Evolutionary conservation across 345 rosid genomes (phyloP), one percentile per base, ranked within the genome.

Genomic region (Pugionium dolabratum): DNA sequence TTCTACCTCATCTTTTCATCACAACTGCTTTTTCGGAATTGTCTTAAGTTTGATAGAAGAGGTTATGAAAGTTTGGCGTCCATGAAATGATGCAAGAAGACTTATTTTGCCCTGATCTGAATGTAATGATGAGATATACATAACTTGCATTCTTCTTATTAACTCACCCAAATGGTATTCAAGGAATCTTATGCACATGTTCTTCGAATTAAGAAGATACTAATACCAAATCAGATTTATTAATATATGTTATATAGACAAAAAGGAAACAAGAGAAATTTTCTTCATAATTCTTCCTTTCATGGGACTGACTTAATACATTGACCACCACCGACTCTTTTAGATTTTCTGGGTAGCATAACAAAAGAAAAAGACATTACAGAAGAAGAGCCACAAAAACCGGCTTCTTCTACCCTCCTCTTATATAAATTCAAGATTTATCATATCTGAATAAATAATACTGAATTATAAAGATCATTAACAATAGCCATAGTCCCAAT

Each of bases 301-400:
- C 29, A 70, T 35, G 54, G 28, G 53, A 34, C 36, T 27, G 35
- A 44, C 53, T 52, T 9, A n/a, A 34, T 44, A 61, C 53, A 60
- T 28, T 54, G 61, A 18, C 18, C 18, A 60, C 67, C 33, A 40
- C 6, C 6, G 58, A 9, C 59, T 59, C 46, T n/a, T 42, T 56
- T 36, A 4, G 45, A 36, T 37, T 46, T 9, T 70, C 9, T 11
- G 41, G 49, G 58, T 51, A 69, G 35, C 36, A 56, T 49, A 42
- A 43, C 54, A 60, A 27, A 43, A 41, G 54, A n/a, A 43, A 60
- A 62, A 51, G 48, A 66, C 37, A 43, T 25, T 59, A 59, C 50
- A 26, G 67, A 59, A 72, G 71, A 60, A 34, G 67, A 73, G 72
- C 76, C 76, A 73, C 72, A 73, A 34, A 73, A 57, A 72, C 36